phyloP scores from a whole-genome alignment of 2,329 filamentous ascomycete species.

The Trichoderma sp. region DNA sequence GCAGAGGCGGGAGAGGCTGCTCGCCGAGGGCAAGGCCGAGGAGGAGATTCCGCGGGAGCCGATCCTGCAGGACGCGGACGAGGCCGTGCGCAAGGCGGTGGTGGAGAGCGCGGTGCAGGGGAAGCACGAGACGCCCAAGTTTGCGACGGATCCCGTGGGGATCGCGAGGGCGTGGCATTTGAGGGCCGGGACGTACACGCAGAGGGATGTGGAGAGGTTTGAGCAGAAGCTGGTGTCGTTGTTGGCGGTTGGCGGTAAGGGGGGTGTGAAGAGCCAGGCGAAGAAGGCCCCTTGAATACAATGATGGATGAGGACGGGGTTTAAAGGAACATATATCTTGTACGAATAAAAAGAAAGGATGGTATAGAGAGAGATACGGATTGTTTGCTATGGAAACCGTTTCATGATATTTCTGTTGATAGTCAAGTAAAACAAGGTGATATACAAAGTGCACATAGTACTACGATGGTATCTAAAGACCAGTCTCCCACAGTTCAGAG shows the following conservation, averaged over 20 bases:
- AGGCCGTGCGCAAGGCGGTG: slow-evolving; percentile 41
- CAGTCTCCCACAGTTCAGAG: too few relatives aligned
- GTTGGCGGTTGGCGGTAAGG: slow-evolving; percentile 30
- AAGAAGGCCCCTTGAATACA: slow-evolving; percentile 31
- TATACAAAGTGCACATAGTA: not conserved
- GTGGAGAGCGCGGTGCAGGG: slow-evolving; percentile 42
- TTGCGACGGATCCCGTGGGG: slow-evolving; percentile 40
- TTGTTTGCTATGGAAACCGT: slow-evolving; percentile 24
- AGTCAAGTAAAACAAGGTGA: not conserved
- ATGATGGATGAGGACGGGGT: too few relatives aligned
- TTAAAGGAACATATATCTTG: not conserved
- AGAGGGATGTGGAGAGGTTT: slow-evolving; percentile 42
- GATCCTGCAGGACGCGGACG: slow-evolving; percentile 41
- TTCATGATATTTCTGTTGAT: slow-evolving; percentile 34
- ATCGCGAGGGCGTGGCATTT: slow-evolving; percentile 44
- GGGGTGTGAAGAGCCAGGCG: slow-evolving; percentile 34
- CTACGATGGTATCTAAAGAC: too few relatives aligned
- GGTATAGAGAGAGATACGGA: not conserved
- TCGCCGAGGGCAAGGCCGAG: slow-evolving; percentile 22
- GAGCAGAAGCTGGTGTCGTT: slow-evolving; percentile 45
- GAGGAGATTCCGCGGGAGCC: slow-evolving; percentile 27
- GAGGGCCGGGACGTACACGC: slow-evolving; percentile 43
- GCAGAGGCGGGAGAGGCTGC: slow-evolving; percentile 32
- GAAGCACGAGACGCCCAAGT: slow-evolving; percentile 43
- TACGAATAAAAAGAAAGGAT: slow-evolving; percentile 20